A percentile compares a stretch with the other conserved stretches of the same genome.
phyloP scores from a whole-genome alignment of 2,329 filamentous ascomycete genomes.

The Nothomitra cinnamomea region DNA sequence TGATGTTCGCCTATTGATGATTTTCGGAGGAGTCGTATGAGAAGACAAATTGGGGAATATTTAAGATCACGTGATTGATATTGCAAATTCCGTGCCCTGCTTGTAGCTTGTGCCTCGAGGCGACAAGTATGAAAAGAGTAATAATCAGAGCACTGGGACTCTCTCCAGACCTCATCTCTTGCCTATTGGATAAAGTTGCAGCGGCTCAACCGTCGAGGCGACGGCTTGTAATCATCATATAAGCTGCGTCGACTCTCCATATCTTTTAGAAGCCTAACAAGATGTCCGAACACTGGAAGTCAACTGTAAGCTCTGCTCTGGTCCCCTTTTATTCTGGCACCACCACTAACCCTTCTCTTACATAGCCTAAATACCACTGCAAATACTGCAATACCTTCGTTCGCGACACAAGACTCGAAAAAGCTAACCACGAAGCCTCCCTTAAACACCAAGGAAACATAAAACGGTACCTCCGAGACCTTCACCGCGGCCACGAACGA shows the following conservation, averaged over 20 bases:
- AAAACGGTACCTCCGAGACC: conserved; percentile 75
- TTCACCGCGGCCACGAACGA: conserved; percentile 71
- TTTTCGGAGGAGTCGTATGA: too few relatives aligned
- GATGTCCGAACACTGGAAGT: conserved; percentile 99
- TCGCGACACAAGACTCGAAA: conserved; percentile 81
- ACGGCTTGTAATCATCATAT: too few relatives aligned
- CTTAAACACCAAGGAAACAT: conserved; percentile 69
- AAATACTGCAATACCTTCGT: conserved; percentile 88
- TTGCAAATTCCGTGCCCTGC: neutral
- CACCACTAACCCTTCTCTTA: neutral
- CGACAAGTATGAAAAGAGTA: too few relatives aligned
- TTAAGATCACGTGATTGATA: conserved; percentile 5
- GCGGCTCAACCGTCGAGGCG: too few relatives aligned
- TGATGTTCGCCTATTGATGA: too few relatives aligned
- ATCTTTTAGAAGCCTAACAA: too few relatives aligned
- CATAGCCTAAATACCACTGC: conserved; percentile 81
- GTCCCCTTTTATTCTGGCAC: too few relatives aligned
- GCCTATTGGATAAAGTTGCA: too few relatives aligned
- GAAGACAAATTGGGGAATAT: conserved; percentile 5
- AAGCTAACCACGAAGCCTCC: conserved; percentile 75
- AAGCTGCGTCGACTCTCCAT: too few relatives aligned
- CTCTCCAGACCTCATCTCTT: too few relatives aligned
- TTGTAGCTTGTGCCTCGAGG: too few relatives aligned
- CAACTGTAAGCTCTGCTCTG: conserved; percentile 39
- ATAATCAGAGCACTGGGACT: too few relatives aligned